Conservation (phyloP, 192 early-diverging fungal genomes). For the Gamsiella multidivaricata region DNA sequence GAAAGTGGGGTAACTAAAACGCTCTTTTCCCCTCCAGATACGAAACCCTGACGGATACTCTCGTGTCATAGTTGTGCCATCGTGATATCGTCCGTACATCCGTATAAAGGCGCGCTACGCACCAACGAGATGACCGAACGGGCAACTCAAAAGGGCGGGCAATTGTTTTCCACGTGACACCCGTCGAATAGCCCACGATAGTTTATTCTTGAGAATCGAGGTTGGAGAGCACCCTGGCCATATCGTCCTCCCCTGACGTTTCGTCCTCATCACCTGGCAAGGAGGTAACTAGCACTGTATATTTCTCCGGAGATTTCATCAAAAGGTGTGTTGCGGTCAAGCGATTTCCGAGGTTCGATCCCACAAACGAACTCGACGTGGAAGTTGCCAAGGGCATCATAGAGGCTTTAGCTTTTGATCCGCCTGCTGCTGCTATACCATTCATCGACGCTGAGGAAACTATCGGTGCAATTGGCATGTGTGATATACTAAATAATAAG, state of each 20-base stretch:
- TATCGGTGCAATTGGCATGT: background rate
- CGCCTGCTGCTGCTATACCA: background rate
- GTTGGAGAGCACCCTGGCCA: background rate
- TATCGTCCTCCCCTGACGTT: background rate
- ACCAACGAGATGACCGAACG: background rate
- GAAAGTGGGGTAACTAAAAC: too few relatives aligned
- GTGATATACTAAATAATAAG: background rate
- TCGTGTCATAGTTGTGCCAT: background rate
- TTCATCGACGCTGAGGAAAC: too few relatives aligned
- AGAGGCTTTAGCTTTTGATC: too few relatives aligned
- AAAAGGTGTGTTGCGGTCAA: constrained; percentile 4
- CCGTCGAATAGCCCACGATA: too few relatives aligned
- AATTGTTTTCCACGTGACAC: background rate
- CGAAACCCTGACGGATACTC: background rate
- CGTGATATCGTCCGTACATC: too few relatives aligned
- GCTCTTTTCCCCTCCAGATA: too few relatives aligned
- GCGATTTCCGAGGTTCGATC: constrained; percentile 18
- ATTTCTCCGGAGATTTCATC: constrained; percentile 10
- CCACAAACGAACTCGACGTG: constrained; percentile 6
- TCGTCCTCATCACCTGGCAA: background rate
- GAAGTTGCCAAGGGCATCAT: background rate
- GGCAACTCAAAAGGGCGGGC: background rate
- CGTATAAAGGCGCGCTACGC: background rate
- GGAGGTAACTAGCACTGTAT: constrained; percentile 7
- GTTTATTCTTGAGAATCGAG: background rate